Conservation (phyloP, 2,329 filamentous ascomycete species). For the Calonectria leucothoes region DNA sequence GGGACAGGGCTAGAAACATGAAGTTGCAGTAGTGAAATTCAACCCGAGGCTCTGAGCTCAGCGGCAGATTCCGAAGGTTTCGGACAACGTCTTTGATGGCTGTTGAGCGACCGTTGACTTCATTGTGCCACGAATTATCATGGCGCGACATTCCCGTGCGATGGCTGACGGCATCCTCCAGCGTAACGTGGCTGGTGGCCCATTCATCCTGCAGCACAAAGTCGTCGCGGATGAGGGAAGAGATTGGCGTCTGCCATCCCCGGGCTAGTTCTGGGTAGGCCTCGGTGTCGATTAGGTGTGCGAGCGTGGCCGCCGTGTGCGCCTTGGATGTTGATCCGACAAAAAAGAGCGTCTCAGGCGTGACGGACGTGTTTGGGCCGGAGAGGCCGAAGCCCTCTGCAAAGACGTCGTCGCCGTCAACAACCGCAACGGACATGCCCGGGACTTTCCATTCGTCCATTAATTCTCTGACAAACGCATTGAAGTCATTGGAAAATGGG, state of each 20-base stretch:
- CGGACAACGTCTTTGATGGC: not conserved
- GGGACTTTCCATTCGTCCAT: conserved; percentile 42
- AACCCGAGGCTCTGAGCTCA: not conserved
- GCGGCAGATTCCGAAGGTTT: not conserved
- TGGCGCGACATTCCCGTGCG: conserved; percentile 61
- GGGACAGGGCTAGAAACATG: not conserved
- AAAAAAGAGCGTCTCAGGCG: conserved; percentile 63
- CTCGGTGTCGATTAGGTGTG: conserved; percentile 61
- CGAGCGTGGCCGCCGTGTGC: conserved; percentile 61
- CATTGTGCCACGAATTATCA: conserved; percentile 42
- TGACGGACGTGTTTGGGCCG: conserved; percentile 53
- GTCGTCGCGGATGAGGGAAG: conserved; percentile 60
- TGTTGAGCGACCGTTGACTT: conserved; percentile 42
- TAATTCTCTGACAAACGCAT: not conserved
- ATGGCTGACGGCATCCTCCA: conserved; percentile 66
- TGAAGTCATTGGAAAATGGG: not conserved
- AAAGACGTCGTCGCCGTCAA: conserved; percentile 39
- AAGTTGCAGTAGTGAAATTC: not conserved
- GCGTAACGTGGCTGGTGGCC: conserved; percentile 60
- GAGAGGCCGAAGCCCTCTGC: conserved; percentile 41
- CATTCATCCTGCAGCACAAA: conserved; percentile 62
- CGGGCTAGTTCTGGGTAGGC: conserved; percentile 40
- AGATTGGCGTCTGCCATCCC: conserved; percentile 60
- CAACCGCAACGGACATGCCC: conserved; percentile 40
- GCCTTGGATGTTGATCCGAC: conserved; percentile 68